These are phyloP conservation scores for Saksenaea vasiformis DNA, from an alignment of 371 early-diverging fungal species.

Conservation along the genomic window DNA sequence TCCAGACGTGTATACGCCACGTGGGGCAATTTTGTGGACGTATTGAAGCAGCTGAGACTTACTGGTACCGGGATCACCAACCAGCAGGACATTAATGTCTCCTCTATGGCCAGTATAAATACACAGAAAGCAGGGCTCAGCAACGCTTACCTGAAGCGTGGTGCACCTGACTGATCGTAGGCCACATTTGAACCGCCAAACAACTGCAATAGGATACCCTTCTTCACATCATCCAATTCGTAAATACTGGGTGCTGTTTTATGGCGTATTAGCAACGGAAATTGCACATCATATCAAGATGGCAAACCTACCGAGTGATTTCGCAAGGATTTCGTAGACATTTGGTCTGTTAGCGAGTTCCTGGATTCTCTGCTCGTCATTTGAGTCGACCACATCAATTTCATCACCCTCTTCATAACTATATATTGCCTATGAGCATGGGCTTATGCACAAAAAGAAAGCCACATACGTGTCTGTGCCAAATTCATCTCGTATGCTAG, in stretches of 20 bases:
- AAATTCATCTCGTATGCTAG: constrained; percentile 44
- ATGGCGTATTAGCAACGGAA: neutral
- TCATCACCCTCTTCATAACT: constrained; percentile 73
- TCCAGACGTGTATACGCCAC: constrained; percentile 99
- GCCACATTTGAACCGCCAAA: constrained; percentile 96
- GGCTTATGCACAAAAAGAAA: neutral
- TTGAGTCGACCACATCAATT: constrained; percentile 55
- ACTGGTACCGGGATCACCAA: constrained; percentile 99
- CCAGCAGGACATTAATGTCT: constrained; percentile 97
- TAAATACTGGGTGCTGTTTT: constrained; percentile 94
- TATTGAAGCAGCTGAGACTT: constrained; percentile 98
- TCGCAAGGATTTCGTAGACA: constrained; percentile 80
- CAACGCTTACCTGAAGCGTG: constrained; percentile 55
- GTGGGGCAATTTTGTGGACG: constrained; percentile 95
- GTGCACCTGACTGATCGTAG: constrained; percentile 70
- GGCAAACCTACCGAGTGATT: constrained; percentile 63
- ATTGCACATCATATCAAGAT: neutral
- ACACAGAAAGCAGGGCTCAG: neutral
- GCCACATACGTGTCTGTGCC: constrained; percentile 45
- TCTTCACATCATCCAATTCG: constrained; percentile 98
- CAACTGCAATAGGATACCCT: constrained; percentile 95
- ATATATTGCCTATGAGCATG: constrained; percentile 10
- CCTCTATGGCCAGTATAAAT: constrained; percentile 58
- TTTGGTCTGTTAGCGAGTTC: constrained; percentile 65
- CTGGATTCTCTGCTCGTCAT: constrained; percentile 66